phyloP scores from a whole-genome alignment of 768 basidiomycete genomes.

The Antrodiella citrinella region DNA sequence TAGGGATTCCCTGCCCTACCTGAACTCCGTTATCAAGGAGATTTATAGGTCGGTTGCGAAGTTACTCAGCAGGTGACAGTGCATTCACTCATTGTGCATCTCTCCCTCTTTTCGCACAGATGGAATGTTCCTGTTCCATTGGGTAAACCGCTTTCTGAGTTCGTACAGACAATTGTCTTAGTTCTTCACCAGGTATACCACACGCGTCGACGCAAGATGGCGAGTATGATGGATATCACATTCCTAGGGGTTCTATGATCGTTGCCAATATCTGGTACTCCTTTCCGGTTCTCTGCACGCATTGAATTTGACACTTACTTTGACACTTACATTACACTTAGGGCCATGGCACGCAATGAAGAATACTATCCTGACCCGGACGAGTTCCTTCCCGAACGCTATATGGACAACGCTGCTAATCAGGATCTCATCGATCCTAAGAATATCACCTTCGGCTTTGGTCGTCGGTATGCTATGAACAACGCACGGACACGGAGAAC shows the following conservation, averaged over 20 bases:
- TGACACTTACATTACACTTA: neutral
- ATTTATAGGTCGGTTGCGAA: neutral
- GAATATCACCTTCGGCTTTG: slow-evolving; percentile 49
- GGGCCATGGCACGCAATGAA: slow-evolving; percentile 22
- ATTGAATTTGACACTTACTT: neutral
- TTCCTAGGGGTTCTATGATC: slow-evolving; percentile 7
- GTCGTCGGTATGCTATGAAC: slow-evolving; percentile 31
- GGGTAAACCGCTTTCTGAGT: neutral
- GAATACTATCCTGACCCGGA: slow-evolving; percentile 36
- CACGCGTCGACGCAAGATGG: slow-evolving; percentile 8
- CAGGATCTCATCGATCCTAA: slow-evolving; percentile 29
- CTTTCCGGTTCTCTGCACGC: neutral
- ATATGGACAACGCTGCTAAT: slow-evolving; percentile 29
- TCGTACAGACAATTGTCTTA: neutral
- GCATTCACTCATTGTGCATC: slow-evolving; percentile 2
- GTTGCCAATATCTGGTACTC: slow-evolving; percentile 8
- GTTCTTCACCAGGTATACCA: slow-evolving; percentile 6
- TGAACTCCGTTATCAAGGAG: slow-evolving; percentile 20
- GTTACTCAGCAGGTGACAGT: neutral
- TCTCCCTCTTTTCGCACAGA: neutral
- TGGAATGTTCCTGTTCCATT: neutral
- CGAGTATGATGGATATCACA: slow-evolving; percentile 5
- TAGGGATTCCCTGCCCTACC: slow-evolving; percentile 31
- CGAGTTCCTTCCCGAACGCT: slow-evolving; percentile 43
- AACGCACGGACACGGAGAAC: too few relatives aligned